phyloP scores from a whole-genome alignment of 768 basidiomycete genomes.

The Brasilioporus rufonigricans region DNA sequence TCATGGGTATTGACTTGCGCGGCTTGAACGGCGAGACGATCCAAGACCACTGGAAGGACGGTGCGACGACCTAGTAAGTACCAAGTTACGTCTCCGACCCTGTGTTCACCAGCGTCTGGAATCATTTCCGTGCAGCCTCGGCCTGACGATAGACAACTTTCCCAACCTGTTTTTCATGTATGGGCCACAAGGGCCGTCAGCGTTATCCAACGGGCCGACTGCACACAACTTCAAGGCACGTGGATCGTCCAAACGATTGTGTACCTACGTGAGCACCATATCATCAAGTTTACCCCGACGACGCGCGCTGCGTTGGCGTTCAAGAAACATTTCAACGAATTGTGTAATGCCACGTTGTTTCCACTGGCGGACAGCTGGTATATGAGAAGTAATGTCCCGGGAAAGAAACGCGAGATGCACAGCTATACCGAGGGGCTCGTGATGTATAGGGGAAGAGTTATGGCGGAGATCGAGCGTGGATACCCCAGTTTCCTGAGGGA shows the following conservation, averaged over 20 bases:
- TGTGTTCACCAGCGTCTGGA: too few species aligned
- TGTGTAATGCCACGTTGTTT: slow-evolving; percentile 1
- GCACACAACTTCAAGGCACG: not conserved
- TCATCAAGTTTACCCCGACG: not conserved
- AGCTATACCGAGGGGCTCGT: slow-evolving; percentile 2
- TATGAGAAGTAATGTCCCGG: slow-evolving; percentile 7
- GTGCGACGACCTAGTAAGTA: not conserved
- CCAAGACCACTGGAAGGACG: not conserved
- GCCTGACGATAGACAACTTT: not conserved
- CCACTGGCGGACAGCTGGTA: slow-evolving; percentile 6
- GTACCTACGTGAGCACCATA: not conserved
- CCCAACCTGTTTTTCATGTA: not conserved
- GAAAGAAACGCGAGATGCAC: slow-evolving; percentile 9
- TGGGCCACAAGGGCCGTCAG: not conserved
- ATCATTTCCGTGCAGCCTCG: too few species aligned
- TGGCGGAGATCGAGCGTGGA: slow-evolving; percentile 6
- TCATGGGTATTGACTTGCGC: not conserved
- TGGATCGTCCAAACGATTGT: not conserved
- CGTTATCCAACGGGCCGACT: not conserved
- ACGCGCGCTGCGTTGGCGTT: slow-evolving; percentile 2
- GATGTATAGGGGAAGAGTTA: slow-evolving; percentile 1
- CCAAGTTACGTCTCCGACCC: not conserved
- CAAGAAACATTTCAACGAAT: slow-evolving; percentile 6
- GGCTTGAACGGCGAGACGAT: not conserved
- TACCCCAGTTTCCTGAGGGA: slow-evolving; percentile 11